These are phyloP conservation scores for Mortierella claussenii DNA, from an alignment of 192 early-diverging fungal genomes.

Conservation along the genomic window DNA sequence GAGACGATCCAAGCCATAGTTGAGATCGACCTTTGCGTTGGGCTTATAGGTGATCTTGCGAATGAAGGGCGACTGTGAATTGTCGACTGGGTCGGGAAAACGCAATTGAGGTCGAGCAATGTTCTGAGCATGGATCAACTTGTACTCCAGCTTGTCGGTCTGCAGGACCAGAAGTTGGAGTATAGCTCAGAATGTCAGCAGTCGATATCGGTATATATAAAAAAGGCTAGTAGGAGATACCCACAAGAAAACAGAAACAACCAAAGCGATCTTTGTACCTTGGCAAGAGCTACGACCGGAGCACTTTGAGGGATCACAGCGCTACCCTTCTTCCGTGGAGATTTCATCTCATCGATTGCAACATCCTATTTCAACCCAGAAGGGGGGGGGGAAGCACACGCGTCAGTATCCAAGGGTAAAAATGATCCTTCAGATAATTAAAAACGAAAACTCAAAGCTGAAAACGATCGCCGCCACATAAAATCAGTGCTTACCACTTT, in stretches of 20 bases:
- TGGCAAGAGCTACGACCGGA: conserved; percentile 59
- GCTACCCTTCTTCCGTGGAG: conserved; percentile 52
- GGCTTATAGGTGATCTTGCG: conserved; percentile 86
- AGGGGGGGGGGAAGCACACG: no score
- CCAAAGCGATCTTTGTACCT: no score
- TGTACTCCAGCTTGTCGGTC: conserved; percentile 57
- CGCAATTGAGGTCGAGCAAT: conserved; percentile 87
- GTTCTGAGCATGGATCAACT: conserved; percentile 74
- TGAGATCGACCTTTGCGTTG: conserved; percentile 82
- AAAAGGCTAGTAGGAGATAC: no score
- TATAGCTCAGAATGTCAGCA: no score
- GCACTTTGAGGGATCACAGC: conserved; percentile 54
- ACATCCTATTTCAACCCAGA: no score
- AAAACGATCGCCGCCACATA: no score
- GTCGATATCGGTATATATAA: no score
- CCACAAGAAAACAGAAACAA: no score
- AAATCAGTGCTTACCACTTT: conserved; percentile 67
- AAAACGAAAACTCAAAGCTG: no score
- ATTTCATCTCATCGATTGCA: conserved; percentile 77
- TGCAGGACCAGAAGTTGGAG: conserved; percentile 1
- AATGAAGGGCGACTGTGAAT: conserved; percentile 81
- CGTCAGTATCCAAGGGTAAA: no score
- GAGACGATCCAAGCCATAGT: conserved; percentile 56
- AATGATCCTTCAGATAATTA: no score
- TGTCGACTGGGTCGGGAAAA: conserved; percentile 91